phyloP scores from a whole-genome alignment of 352 stramenopile genomes.

The Globisporangium sylvaticum region DNA sequence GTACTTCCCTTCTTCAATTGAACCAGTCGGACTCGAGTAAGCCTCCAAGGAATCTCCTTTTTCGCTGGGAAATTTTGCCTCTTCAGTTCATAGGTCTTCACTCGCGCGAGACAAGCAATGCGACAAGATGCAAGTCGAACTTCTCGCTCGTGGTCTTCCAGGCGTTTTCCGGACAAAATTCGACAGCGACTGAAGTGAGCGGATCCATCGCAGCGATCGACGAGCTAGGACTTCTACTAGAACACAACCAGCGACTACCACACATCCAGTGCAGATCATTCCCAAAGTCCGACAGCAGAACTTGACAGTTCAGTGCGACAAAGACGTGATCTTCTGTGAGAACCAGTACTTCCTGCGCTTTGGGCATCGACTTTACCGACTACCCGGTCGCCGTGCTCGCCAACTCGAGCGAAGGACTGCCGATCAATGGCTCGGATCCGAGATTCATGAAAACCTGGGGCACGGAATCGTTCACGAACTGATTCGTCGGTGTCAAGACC shows the following conservation, averaged over 20 bases:
- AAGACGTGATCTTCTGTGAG: conserved; percentile 31
- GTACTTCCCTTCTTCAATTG: background rate
- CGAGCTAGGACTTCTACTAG: conserved; percentile 38
- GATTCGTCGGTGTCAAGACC: conserved; percentile 52
- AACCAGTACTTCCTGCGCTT: conserved; percentile 53
- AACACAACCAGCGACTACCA: conserved; percentile 29
- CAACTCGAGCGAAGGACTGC: conserved; percentile 37
- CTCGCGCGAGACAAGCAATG: conserved; percentile 25
- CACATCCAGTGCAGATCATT: conserved; percentile 34
- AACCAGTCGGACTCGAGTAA: background rate
- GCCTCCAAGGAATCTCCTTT: too few species aligned
- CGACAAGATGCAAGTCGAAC: conserved; percentile 44
- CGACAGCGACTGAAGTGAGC: conserved; percentile 12
- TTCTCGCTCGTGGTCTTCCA: conserved; percentile 36
- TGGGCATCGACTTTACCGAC: conserved; percentile 44
- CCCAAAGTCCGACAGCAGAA: conserved; percentile 31
- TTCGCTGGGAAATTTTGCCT: too few species aligned
- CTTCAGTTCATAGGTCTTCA: too few species aligned
- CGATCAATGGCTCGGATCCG: conserved; percentile 34
- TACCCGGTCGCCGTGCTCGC: conserved; percentile 58
- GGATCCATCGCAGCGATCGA: conserved; percentile 36
- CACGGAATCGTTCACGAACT: conserved; percentile 42
- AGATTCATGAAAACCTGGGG: conserved; percentile 60
- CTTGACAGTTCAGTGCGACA: conserved; percentile 31
- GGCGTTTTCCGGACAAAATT: conserved; percentile 23